Evolutionary conservation across 352 stramenopile species (phyloP).

Genomic region (Globisporangium polare): DNA sequence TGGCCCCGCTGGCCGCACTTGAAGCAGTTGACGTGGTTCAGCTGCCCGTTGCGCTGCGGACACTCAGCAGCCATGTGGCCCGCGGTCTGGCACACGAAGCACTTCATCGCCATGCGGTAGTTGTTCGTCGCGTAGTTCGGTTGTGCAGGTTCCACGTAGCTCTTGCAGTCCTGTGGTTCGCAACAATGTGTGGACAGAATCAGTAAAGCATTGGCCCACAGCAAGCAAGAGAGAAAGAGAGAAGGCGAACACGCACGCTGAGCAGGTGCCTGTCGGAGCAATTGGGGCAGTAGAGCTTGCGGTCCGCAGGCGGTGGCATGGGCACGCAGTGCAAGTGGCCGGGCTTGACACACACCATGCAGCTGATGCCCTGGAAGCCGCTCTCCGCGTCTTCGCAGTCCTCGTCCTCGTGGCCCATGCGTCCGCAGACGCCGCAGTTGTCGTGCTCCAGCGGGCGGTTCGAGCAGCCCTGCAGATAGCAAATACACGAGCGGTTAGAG

Average conservation of each 20-base stretch:
- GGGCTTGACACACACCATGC: slow-evolving; percentile 66
- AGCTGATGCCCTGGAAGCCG: slow-evolving; percentile 34
- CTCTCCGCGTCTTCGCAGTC: slow-evolving; percentile 34
- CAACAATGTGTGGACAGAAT: background rate
- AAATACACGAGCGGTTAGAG: background rate
- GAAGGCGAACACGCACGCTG: slow-evolving; percentile 14
- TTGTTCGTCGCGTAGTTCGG: slow-evolving; percentile 46
- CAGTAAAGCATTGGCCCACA: background rate
- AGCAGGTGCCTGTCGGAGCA: slow-evolving; percentile 59
- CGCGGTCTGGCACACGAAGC: slow-evolving; percentile 63
- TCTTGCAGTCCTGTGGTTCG: slow-evolving; percentile 22
- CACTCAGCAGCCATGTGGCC: slow-evolving; percentile 76
- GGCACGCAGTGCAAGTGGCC: slow-evolving; percentile 73
- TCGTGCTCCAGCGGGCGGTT: slow-evolving; percentile 39
- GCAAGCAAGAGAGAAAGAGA: background rate
- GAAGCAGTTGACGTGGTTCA: slow-evolving; percentile 41
- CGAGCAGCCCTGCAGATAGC: slow-evolving; percentile 38
- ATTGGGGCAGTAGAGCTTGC: slow-evolving; percentile 65
- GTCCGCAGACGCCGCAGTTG: slow-evolving; percentile 53
- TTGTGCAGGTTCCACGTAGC: slow-evolving; percentile 40
- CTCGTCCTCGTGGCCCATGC: slow-evolving; percentile 40
- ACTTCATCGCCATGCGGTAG: slow-evolving; percentile 50
- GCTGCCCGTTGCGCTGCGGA: slow-evolving; percentile 43
- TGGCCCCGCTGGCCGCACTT: slow-evolving; percentile 45
- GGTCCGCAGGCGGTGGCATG: slow-evolving; percentile 57